Percentiles rank a stretch among this genome's conserved stretches.
phyloP scores from a whole-genome alignment of 2,329 filamentous ascomycete genomes.

The Colletotrichum theobromicola region DNA sequence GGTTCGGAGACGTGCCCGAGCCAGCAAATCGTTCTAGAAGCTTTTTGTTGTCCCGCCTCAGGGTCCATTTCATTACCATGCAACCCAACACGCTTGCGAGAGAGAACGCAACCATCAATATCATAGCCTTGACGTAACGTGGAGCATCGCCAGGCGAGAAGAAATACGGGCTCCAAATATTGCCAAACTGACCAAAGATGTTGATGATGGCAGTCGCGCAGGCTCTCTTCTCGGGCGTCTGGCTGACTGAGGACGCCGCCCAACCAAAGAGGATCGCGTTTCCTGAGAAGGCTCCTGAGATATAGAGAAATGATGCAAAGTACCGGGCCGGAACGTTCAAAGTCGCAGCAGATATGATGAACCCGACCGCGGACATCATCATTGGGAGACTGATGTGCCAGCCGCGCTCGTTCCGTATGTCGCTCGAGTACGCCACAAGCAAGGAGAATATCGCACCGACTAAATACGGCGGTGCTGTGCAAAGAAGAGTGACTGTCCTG shows the following conservation, averaged over 20 bases:
- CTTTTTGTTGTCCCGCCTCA: neutral
- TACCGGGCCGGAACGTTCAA: constrained; percentile 55
- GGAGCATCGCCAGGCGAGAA: constrained; percentile 32
- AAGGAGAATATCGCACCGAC: constrained; percentile 20
- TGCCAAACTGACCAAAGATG: constrained; percentile 38
- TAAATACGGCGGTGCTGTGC: constrained; percentile 30
- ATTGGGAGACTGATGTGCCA: constrained; percentile 21
- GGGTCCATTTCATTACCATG: neutral
- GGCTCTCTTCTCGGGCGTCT: constrained; percentile 42
- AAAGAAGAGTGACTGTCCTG: constrained; percentile 32
- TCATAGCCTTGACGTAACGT: constrained; percentile 31
- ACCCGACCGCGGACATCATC: constrained; percentile 55
- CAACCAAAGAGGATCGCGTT: constrained; percentile 39
- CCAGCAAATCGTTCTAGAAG: neutral
- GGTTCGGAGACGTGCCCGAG: neutral
- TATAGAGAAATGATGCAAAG: constrained; percentile 39
- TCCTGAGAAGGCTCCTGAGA: constrained; percentile 21
- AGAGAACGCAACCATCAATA: constrained; percentile 19
- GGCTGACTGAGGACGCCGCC: constrained; percentile 34
- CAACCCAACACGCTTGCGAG: neutral
- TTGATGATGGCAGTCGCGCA: constrained; percentile 39
- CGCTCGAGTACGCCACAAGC: constrained; percentile 20
- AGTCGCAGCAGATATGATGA: constrained; percentile 65
- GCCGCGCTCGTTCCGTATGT: constrained; percentile 19
- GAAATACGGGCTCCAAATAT: constrained; percentile 44